A percentile compares a stretch with the other conserved stretches of the same genome.
These are phyloP conservation scores for Ustilago esculenta DNA, from an alignment of 1,284 basidiomycete genomes.

Conservation along the genomic window DNA sequence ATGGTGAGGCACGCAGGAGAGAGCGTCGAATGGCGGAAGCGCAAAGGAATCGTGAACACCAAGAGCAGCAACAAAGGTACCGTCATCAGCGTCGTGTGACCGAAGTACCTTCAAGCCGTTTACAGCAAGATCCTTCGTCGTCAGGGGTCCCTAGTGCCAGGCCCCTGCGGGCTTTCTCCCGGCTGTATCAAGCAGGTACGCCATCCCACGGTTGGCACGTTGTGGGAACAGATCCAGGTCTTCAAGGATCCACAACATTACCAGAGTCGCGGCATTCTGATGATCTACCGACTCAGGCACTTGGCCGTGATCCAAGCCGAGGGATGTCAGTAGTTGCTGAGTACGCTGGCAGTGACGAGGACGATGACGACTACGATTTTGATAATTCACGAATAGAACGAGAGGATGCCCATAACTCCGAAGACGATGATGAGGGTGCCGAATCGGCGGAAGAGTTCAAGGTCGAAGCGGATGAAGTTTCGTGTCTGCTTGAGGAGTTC, in stretches of 20 bases:
- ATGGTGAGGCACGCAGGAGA: constrained; percentile 51
- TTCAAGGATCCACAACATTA: too few relatives aligned
- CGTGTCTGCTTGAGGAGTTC: constrained; percentile 26
- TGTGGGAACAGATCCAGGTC: too few relatives aligned
- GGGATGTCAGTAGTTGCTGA: background rate
- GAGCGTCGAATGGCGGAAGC: constrained; percentile 14
- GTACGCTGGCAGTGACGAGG: constrained; percentile 18
- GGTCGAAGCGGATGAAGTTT: constrained; percentile 19
- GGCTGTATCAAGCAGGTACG: too few relatives aligned
- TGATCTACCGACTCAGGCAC: too few relatives aligned
- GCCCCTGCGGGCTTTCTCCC: too few relatives aligned
- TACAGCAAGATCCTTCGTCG: background rate
- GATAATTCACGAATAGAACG: background rate
- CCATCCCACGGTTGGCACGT: too few relatives aligned
- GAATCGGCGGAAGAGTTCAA: constrained; percentile 7
- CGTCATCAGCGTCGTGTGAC: background rate
- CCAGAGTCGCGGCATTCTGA: too few relatives aligned
- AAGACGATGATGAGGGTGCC: constrained; percentile 3
- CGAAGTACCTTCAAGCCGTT: too few relatives aligned
- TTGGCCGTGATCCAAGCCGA: too few relatives aligned
- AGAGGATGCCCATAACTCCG: constrained; percentile 1
- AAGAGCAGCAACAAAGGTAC: constrained; percentile 6
- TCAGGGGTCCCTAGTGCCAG: background rate
- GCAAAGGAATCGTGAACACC: background rate
- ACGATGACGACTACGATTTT: constrained; percentile 24